phyloP scores from a whole-genome alignment of 2,329 filamentous ascomycete genomes.

The Aspergillus hortae region DNA sequence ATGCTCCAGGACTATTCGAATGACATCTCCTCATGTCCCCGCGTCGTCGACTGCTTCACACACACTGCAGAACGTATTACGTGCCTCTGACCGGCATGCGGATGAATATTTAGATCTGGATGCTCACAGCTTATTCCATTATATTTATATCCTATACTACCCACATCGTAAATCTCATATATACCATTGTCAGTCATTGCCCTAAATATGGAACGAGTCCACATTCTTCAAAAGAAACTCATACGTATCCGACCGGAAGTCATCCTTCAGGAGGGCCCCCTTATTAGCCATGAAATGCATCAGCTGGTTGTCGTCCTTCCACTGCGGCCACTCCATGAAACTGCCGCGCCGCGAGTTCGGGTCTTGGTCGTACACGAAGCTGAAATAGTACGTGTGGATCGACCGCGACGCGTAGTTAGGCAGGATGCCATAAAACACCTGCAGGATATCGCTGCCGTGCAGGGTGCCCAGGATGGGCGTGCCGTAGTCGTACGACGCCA shows the following conservation, averaged over 20 bases:
- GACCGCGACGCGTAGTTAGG: constrained; percentile 60
- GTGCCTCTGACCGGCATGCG: no score
- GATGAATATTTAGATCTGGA: no score
- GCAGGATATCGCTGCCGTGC: constrained; percentile 66
- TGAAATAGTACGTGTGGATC: constrained; percentile 67
- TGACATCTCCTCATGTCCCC: no score
- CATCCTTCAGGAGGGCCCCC: constrained; percentile 42
- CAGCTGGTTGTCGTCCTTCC: constrained; percentile 50
- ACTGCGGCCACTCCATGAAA: constrained; percentile 53
- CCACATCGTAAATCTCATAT: no score
- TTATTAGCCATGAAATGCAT: constrained; percentile 45
- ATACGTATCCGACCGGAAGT: constrained; percentile 47
- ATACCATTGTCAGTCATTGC: not conserved
- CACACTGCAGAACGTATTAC: no score
- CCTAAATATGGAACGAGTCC: constrained; percentile 23
- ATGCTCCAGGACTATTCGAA: no score
- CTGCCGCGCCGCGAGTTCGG: constrained; percentile 57
- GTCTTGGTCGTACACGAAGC: constrained; percentile 67
- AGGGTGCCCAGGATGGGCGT: constrained; percentile 72
- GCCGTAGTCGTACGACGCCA: constrained; percentile 68
- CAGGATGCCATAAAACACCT: constrained; percentile 64
- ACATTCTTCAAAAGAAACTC: constrained; percentile 34
- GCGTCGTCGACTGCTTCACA: no score
- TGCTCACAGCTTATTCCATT: no score
- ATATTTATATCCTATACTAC: no score